Conservation (phyloP, 2,329 filamentous ascomycete species). For the Parastagonospora avenae region DNA sequence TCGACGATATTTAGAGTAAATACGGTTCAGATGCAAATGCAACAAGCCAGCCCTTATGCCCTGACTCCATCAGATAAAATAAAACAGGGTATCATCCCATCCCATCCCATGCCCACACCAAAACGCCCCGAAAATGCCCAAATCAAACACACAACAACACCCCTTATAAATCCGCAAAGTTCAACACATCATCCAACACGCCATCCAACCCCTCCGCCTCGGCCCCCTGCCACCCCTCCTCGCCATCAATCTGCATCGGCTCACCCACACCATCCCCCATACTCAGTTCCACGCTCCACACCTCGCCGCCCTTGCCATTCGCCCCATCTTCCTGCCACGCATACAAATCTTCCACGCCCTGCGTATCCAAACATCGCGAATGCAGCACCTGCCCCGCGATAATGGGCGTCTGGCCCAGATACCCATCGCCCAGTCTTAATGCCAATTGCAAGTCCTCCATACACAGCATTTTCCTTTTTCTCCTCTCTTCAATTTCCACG, state of each 20-base stretch:
- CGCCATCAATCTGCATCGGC: slow-evolving; percentile 26
- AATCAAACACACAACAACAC: background rate
- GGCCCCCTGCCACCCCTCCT: slow-evolving; percentile 49
- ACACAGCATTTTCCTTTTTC: slow-evolving; percentile 71
- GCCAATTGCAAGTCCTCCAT: slow-evolving; percentile 80
- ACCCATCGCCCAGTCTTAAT: slow-evolving; percentile 74
- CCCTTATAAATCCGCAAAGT: slow-evolving; percentile 29
- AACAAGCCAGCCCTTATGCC: too few relatives aligned
- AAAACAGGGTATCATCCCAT: slow-evolving; percentile 26
- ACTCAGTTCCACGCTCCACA: slow-evolving; percentile 14
- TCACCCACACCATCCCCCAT: too few relatives aligned
- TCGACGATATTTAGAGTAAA: too few relatives aligned
- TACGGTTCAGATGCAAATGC: too few relatives aligned
- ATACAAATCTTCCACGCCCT: slow-evolving; percentile 36
- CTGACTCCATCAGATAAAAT: background rate
- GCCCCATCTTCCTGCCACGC: background rate
- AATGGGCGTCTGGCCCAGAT: slow-evolving; percentile 77
- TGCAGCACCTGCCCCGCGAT: slow-evolving; percentile 70
- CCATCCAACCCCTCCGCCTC: slow-evolving; percentile 36
- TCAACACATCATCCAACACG: slow-evolving; percentile 48
- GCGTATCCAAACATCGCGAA: slow-evolving; percentile 68
- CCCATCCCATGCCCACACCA: background rate
- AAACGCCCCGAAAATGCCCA: slow-evolving; percentile 2
- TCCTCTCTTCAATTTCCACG: slow-evolving; percentile 77
- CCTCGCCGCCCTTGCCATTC: slow-evolving; percentile 17